phyloP scores from a whole-genome alignment of 768 basidiomycete species.

The Suillus decipiens region DNA sequence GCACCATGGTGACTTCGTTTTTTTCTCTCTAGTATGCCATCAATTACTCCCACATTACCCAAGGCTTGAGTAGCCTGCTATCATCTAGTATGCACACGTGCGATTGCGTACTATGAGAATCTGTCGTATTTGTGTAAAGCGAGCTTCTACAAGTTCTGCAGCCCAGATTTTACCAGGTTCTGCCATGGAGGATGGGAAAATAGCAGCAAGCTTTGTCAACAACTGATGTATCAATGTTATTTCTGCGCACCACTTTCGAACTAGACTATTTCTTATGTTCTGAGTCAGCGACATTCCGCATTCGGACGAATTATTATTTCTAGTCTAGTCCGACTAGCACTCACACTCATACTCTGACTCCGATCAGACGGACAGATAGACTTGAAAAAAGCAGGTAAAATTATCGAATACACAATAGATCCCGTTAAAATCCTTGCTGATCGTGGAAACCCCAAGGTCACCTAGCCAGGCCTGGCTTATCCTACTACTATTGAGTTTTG shows the following conservation, averaged over 20 bases:
- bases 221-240: neutral
- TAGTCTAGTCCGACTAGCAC: neutral
- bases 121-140: neutral
- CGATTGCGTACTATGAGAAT: neutral
- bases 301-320: neutral
- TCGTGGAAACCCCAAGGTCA: neutral
- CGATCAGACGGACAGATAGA: no score
- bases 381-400: neutral
- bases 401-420: neutral
- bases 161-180: neutral
- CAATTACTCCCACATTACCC: neutral
- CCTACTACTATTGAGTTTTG: neutral
- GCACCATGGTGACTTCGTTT: neutral
- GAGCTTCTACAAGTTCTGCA: neutral
- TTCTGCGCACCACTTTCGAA: neutral
- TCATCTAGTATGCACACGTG: neutral
- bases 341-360: no score
- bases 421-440: neutral
- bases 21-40: neutral
- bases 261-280: neutral
- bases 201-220: neutral
- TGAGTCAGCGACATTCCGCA: neutral
- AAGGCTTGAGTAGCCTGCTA: neutral
- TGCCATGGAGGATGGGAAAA: neutral
- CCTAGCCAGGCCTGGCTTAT: neutral